These are phyloP conservation scores for Neonectria magnoliae DNA, from an alignment of 2,329 filamentous ascomycete species.

Conservation along the genomic window DNA sequence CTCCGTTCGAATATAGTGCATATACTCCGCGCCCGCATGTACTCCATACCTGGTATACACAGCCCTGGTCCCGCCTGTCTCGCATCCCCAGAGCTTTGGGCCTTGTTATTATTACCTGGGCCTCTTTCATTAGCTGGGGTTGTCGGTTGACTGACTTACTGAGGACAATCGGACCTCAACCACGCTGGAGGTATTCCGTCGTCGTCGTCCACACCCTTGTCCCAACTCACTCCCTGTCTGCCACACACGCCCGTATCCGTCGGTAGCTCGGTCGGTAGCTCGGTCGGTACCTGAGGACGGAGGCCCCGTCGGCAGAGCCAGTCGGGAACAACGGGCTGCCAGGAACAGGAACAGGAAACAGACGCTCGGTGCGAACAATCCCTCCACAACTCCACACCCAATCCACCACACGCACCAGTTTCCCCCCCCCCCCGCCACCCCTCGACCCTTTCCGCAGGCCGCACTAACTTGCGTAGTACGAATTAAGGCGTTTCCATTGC, in stretches of 20 bases:
- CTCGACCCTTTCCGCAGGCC: neutral
- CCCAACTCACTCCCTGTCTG: conserved; percentile 35
- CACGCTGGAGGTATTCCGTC: neutral
- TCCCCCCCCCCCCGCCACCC: no score
- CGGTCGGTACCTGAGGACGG: conserved; percentile 31
- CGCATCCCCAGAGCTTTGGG: conserved; percentile 2
- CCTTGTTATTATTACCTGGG: neutral
- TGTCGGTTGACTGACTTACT: neutral
- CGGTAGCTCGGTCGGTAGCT: conserved; percentile 32
- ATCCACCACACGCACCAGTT: neutral
- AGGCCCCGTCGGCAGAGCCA: conserved; percentile 26
- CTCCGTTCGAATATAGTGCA: no score
- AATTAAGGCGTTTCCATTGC: conserved; percentile 33
- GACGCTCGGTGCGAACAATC: neutral
- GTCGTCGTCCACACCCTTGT: conserved; percentile 30
- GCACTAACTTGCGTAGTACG: neutral
- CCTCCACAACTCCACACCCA: neutral
- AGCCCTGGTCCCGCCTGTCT: neutral
- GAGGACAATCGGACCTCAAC: neutral
- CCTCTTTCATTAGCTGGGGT: neutral
- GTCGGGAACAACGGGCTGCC: conserved; percentile 10
- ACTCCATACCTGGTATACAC: no score
- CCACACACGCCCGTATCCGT: conserved; percentile 36
- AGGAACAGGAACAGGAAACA: conserved; percentile 18
- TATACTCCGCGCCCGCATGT: no score